Evolutionary conservation across 2,329 filamentous ascomycete species (phyloP).

Genomic region (Diaporthe ilicicola): DNA sequence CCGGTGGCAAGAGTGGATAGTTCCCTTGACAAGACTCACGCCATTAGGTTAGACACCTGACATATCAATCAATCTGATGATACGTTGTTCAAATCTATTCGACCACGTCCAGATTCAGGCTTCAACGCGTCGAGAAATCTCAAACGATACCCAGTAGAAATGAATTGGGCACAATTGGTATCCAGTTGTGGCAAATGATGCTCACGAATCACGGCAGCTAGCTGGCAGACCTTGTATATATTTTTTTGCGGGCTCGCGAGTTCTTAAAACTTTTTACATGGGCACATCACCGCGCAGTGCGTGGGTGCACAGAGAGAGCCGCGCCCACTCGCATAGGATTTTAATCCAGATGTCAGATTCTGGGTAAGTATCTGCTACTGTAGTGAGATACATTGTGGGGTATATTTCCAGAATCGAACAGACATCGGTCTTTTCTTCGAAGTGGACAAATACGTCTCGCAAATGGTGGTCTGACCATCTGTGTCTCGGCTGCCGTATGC

Average conservation of each 20-base stretch:
- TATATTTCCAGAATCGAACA: too few relatives aligned
- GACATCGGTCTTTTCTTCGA: neutral
- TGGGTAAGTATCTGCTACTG: neutral
- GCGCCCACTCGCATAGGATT: neutral
- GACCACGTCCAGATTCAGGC: neutral
- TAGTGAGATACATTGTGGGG: too few relatives aligned
- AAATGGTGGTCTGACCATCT: too few relatives aligned
- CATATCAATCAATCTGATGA: neutral
- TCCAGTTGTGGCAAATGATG: neutral
- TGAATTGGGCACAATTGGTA: neutral
- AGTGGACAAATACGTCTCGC: neutral
- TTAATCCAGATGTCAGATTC: neutral
- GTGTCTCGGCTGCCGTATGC: neutral
- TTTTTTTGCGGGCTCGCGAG: neutral
- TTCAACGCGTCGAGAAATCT: neutral
- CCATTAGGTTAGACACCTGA: neutral
- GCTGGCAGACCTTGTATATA: neutral
- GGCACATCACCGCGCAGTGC: too few relatives aligned
- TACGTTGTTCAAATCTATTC: neutral
- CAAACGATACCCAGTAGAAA: neutral
- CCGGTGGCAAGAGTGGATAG: neutral
- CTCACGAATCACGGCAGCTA: neutral
- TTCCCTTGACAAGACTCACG: neutral
- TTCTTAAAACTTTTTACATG: neutral
- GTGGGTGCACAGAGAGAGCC: neutral